A percentile compares a stretch with the other conserved stretches of the same genome.
Evolutionary conservation across 768 basidiomycete genomes (phyloP).

Genomic region (Melanogaster broomeanus): DNA sequence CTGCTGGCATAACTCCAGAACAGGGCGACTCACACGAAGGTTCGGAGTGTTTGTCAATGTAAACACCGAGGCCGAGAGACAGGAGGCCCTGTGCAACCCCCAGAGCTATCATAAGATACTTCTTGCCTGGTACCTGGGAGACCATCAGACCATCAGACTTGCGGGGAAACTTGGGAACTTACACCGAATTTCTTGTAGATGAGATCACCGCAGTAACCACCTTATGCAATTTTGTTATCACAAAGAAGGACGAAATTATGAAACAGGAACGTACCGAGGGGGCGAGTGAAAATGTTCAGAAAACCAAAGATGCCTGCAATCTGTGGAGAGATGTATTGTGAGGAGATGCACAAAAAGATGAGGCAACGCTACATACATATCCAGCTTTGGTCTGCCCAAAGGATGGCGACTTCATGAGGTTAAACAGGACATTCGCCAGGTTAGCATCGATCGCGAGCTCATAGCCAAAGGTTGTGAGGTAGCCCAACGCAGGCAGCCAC

Average conservation of each 20-base stretch:
- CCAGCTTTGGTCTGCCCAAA: constrained; percentile 55
- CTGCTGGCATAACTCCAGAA: background rate
- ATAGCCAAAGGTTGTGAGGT: constrained; percentile 56
- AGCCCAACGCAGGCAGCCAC: constrained; percentile 56
- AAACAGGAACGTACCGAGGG: constrained; percentile 30
- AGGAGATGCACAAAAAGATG: constrained; percentile 9
- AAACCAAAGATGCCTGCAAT: constrained; percentile 42
- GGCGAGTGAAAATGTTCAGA: constrained; percentile 52
- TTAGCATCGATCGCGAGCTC: constrained; percentile 59
- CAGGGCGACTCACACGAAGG: constrained; percentile 19
- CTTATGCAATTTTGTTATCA: constrained; percentile 12
- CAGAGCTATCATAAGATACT: constrained; percentile 43
- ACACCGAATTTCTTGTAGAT: constrained; percentile 45
- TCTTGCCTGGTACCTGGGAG: constrained; percentile 41
- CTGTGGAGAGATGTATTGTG: constrained; percentile 7
- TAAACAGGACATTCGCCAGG: constrained; percentile 47
- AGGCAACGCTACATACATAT: constrained; percentile 42
- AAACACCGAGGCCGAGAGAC: constrained; percentile 48
- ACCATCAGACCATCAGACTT: background rate
- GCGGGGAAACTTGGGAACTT: background rate
- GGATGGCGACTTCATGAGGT: constrained; percentile 34
- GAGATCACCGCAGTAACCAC: constrained; percentile 49
- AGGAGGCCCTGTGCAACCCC: constrained; percentile 48
- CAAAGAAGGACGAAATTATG: background rate
- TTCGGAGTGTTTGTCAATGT: constrained; percentile 29